Evolutionary conservation across 768 basidiomycete species (phyloP).

Genomic region (Clavulina sp.): DNA sequence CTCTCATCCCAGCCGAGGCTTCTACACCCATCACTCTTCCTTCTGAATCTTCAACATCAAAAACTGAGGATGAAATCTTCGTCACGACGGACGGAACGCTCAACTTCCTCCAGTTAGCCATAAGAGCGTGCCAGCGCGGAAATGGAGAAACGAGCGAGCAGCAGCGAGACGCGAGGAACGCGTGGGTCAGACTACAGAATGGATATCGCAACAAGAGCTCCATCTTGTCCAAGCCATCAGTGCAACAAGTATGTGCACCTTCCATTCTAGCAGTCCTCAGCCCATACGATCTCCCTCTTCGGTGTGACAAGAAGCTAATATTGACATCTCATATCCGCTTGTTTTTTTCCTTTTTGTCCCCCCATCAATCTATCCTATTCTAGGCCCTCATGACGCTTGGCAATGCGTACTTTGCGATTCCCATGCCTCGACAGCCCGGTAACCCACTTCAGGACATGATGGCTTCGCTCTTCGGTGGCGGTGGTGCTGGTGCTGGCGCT

Average conservation of each 20-base stretch:
- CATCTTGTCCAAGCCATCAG: slow-evolving; percentile 38
- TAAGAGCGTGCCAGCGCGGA: slow-evolving; percentile 65
- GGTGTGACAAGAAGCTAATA: not conserved
- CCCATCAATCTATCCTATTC: too few species aligned
- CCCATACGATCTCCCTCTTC: slow-evolving; percentile 4
- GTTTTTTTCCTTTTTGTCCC: not conserved
- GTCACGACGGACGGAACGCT: slow-evolving; percentile 59
- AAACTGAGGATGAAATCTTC: slow-evolving; percentile 42
- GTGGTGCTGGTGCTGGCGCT: slow-evolving; percentile 11
- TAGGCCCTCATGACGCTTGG: slow-evolving; percentile 56
- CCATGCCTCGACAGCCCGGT: slow-evolving; percentile 52
- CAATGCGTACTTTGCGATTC: slow-evolving; percentile 71
- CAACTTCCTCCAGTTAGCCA: slow-evolving; percentile 83
- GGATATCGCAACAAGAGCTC: slow-evolving; percentile 66
- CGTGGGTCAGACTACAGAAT: slow-evolving; percentile 68
- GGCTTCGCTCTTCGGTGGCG: slow-evolving; percentile 74
- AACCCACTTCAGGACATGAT: slow-evolving; percentile 84
- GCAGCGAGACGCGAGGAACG: slow-evolving; percentile 40
- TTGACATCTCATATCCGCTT: not conserved
- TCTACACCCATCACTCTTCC: slow-evolving; percentile 10
- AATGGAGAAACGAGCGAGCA: slow-evolving; percentile 62
- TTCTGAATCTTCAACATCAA: slow-evolving; percentile 27
- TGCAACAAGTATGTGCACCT: slow-evolving; percentile 37
- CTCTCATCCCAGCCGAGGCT: too few species aligned
- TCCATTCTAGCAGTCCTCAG: slow-evolving; percentile 5